Conservation (phyloP, 495 filamentous ascomycete species). For the Annulohypoxylon nitens region DNA sequence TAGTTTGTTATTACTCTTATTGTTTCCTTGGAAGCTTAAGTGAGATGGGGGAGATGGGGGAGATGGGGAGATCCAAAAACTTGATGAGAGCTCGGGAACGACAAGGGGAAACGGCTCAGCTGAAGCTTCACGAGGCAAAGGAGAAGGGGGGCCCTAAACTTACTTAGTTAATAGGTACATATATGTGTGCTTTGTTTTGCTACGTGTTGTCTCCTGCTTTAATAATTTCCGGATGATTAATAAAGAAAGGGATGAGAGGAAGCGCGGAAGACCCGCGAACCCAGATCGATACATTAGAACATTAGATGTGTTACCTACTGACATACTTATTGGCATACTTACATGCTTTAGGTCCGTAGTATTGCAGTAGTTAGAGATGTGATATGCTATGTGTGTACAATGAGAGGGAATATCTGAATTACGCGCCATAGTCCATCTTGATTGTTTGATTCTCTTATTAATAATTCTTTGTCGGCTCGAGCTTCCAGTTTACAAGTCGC, state of each 20-base stretch:
- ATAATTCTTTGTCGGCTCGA: conserved; percentile 37
- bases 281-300: conserved; percentile 18
- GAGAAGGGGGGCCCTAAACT: not conserved
- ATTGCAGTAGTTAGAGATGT: conserved; percentile 1
- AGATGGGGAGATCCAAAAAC: not conserved
- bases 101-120: conserved; percentile 1
- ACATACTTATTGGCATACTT: not conserved
- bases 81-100: not conserved
- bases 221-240: conserved; percentile 16
- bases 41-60: conserved; percentile 10
- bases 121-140: conserved; percentile 12
- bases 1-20: not conserved
- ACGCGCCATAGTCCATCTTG: conserved; percentile 28
- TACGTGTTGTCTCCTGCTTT: conserved; percentile 42
- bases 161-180: conserved; percentile 1
- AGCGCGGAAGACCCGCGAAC: conserved; percentile 39
- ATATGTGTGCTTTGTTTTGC: conserved; percentile 5
- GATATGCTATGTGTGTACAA: not conserved
- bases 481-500: conserved; percentile 22
- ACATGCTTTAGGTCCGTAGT: not conserved
- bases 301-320: conserved; percentile 1
- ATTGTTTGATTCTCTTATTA: conserved; percentile 4
- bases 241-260: conserved; percentile 38
- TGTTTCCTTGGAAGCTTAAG: conserved; percentile 19
- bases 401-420: conserved; percentile 10